A percentile compares a stretch with the other conserved stretches of the same genome.
Conservation (phyloP, 768 basidiomycete genomes). For the Pleurotus citrinopileatus region DNA sequence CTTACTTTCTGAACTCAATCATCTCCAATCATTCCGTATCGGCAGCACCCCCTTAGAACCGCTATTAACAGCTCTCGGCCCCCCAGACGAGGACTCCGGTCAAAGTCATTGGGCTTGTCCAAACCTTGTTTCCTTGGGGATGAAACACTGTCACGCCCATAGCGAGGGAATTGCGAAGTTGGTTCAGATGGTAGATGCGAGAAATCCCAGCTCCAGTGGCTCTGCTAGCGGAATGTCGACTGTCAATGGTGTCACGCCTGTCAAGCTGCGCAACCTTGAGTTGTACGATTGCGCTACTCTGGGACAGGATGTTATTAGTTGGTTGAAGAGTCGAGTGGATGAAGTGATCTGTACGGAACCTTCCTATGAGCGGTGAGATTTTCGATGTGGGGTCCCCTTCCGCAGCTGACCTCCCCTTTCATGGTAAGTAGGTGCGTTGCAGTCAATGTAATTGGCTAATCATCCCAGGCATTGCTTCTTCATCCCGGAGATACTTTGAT, state of each 20-base stretch:
- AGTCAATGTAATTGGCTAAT: slow-evolving; percentile 1
- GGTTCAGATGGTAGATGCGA: slow-evolving; percentile 67
- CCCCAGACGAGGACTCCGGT: slow-evolving; percentile 56
- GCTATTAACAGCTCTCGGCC: slow-evolving; percentile 52
- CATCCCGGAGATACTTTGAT: no score
- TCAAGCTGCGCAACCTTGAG: slow-evolving; percentile 55
- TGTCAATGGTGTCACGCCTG: slow-evolving; percentile 47
- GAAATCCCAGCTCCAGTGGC: slow-evolving; percentile 50
- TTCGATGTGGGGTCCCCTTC: not conserved
- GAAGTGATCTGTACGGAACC: slow-evolving; percentile 64
- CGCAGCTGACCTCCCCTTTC: slow-evolving; percentile 3
- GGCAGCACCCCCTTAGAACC: slow-evolving; percentile 68
- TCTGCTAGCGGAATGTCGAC: slow-evolving; percentile 22
- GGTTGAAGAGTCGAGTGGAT: slow-evolving; percentile 60
- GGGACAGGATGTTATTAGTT: slow-evolving; percentile 67
- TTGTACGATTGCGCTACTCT: slow-evolving; percentile 64
- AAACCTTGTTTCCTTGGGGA: slow-evolving; percentile 50
- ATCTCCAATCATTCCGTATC: slow-evolving; percentile 57
- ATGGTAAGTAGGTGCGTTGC: slow-evolving; percentile 5
- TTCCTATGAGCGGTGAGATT: slow-evolving; percentile 41
- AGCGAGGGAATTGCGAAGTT: slow-evolving; percentile 64
- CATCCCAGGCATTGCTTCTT: not conserved
- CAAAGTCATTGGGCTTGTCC: slow-evolving; percentile 61
- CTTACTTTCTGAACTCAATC: slow-evolving; percentile 57
- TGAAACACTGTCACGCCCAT: slow-evolving; percentile 65